Conservation (phyloP, 2,329 filamentous ascomycete species). For the Phialophora tarda region DNA sequence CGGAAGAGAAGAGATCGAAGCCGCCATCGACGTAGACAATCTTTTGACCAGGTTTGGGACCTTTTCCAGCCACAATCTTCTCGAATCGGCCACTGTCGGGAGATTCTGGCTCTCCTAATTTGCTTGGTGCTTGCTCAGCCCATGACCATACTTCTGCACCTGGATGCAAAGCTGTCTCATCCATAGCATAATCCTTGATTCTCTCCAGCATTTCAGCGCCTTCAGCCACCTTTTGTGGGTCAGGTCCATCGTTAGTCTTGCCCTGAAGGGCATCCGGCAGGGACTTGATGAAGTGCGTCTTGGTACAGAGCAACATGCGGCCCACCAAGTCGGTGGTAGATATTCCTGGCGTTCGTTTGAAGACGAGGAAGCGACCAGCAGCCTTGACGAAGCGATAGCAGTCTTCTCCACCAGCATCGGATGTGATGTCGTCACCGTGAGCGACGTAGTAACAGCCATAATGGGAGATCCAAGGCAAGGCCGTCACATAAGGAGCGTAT, state of each 20-base stretch:
- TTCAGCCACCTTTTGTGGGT: slow-evolving; percentile 67
- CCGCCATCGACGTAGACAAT: slow-evolving; percentile 96
- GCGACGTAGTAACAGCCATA: slow-evolving; percentile 96
- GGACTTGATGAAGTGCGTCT: slow-evolving; percentile 87
- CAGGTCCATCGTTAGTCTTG: slow-evolving; percentile 72
- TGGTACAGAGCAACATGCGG: slow-evolving; percentile 95
- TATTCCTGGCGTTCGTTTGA: slow-evolving; percentile 94
- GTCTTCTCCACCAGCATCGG: slow-evolving; percentile 89
- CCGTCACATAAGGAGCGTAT: slow-evolving; percentile 91
- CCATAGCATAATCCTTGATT: slow-evolving; percentile 84
- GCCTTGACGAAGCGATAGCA: slow-evolving; percentile 98
- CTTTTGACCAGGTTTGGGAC: slow-evolving; percentile 75
- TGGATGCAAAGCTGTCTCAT: slow-evolving; percentile 77
- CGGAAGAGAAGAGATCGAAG: slow-evolving; percentile 94
- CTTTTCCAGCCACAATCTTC: slow-evolving; percentile 72
- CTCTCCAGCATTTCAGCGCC: slow-evolving; percentile 75
- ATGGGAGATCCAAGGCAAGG: slow-evolving; percentile 89
- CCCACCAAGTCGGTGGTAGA: slow-evolving; percentile 98
- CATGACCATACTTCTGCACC: slow-evolving; percentile 88
- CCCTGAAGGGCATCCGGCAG: slow-evolving; percentile 72
- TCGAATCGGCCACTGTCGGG: slow-evolving; percentile 71
- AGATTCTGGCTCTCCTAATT: slow-evolving; percentile 43
- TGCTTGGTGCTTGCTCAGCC: slow-evolving; percentile 54
- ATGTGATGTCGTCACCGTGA: slow-evolving; percentile 96
- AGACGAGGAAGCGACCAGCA: slow-evolving; percentile 91